Percentiles rank a stretch among this genome's conserved stretches.
Conservation (phyloP, 202 grass and related monocot genomes). For the Musa balbisiana region DNA sequence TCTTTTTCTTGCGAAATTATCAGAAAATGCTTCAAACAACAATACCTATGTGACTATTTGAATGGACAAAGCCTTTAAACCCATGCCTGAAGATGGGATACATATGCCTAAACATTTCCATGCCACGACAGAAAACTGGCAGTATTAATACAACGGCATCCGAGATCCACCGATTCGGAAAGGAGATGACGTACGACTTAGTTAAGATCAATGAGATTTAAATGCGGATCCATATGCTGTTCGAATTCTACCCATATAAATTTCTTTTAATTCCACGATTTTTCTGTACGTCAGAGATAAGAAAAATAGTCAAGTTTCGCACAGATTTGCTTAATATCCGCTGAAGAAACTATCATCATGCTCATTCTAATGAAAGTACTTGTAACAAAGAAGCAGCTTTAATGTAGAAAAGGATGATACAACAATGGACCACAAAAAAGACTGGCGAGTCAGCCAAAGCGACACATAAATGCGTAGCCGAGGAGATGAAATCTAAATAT, state of each 20-base stretch:
- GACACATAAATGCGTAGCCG: neutral
- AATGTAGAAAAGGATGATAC: neutral
- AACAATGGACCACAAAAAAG: neutral
- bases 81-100: constrained; percentile 5
- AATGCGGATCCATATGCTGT: neutral
- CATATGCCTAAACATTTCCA: constrained; percentile 19
- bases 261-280: neutral
- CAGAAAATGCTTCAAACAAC: neutral
- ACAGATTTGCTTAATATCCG: neutral
- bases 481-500: neutral
- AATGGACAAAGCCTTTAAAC: constrained; percentile 8
- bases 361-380: neutral
- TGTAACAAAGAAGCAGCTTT: too few species aligned
- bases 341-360: neutral
- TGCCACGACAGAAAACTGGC: neutral
- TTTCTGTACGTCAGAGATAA: neutral
- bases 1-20: too few species aligned
- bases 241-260: neutral
- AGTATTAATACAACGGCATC: neutral
- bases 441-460: neutral
- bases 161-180: neutral
- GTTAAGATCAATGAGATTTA: neutral
- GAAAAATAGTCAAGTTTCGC: neutral
- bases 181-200: neutral
- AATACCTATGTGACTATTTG: constrained; percentile 3